Evolutionary conservation across 2,329 filamentous ascomycete species (phyloP), one percentile per base, ranked within the genome.

Genomic region (Alternaria gansuensis): DNA sequence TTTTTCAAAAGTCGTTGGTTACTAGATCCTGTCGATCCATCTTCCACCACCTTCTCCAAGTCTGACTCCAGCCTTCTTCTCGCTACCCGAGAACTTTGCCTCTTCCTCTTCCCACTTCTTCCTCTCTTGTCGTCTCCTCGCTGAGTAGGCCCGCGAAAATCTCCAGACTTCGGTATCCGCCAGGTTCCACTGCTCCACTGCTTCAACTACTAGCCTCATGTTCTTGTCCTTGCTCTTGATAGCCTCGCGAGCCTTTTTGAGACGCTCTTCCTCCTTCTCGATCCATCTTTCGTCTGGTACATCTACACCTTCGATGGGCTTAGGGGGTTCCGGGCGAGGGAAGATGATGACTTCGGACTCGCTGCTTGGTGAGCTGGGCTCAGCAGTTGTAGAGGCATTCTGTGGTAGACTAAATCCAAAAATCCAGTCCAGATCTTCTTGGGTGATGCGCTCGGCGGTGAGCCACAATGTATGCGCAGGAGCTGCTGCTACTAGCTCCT

Each of bases 371-470:
- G 86, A 84, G 65, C 84, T 80, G 13, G 84, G 85, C 61, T 84
- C 84, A 45, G 82, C 84, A 28, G 82, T 80, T 39, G 83, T 77
- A 4, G 84, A 81, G 10, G 81, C 79, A 21, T 82, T 78, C 45
- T 83, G 82, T 2, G 93, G 91, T 9, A 97, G 83, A 13, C 83
- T 82, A 77, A 98, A 98, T 53, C 94, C 95, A 74, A 98, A 92
- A 66, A 90, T 85, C 92, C 93, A 98, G 72, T 94, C 90, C 2
- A 97, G 81, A 64, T 95, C 90, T n/a, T 84, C 76, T 3, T 89
- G 87, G 7, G 89, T 77, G 26, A 76, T 72, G 41, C 72, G 79
- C 70, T 90, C 88, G n/a, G 91, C 90, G 0, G 89, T 90, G 21
- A 97, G 81, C 93, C 93, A 97, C 21, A 97, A 81, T 0, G 89